Base-by-base conservation (phyloP, 768 basidiomycete species). In the Pleurotus tuber-regium region DNA sequence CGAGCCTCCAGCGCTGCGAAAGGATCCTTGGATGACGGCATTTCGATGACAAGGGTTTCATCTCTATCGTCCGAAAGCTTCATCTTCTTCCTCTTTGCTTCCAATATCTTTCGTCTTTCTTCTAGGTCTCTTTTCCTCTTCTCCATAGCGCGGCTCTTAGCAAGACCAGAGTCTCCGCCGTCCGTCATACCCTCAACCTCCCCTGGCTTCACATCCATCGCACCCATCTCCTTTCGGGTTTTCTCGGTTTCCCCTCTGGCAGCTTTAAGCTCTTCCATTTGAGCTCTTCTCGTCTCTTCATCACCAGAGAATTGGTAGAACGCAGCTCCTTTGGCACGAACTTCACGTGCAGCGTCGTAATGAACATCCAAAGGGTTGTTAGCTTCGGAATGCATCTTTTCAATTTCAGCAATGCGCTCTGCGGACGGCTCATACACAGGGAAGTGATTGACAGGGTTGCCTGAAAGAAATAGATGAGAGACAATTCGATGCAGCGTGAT, bases 291-390 rank as follows among this genome's bases (percentile, higher is more conserved):
- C 24, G 79, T 82, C 57, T 89, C 88, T 61, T 93, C 91, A 59
- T 97, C 92, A 2, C 65, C 78, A 10, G 92, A 91, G 67, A 98
- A 95, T 63, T 91, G 88, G 66, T 96, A 97, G 69, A 89, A 92
- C 1, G 83, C 94, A 1, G 96, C 95, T 38, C 90, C 97, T 65
- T 86, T 87, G 10, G 88, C 82, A 12, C 97, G 89, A 16, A 89
- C 84, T 68, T 99, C 96, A 44, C 69, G 71, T 0, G 80, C 76
- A 0, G 91, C 80, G 63, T 98, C 90, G 63, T 92, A 99, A 66
- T 97, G 92, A 2, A 76, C 67, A 9, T 79, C 74, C 5, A 90
- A 75, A 0, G 88, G 89, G 40, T 86, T 87, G 56, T 86, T 79
- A 29, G 80, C 75, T 56, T 94, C 90, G 2, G 84, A 78, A 33